A percentile compares a stretch with the other conserved stretches of the same genome.
These are phyloP conservation scores for Diaporthe eres DNA, from an alignment of 2,329 filamentous ascomycete species.

Conservation along the genomic window DNA sequence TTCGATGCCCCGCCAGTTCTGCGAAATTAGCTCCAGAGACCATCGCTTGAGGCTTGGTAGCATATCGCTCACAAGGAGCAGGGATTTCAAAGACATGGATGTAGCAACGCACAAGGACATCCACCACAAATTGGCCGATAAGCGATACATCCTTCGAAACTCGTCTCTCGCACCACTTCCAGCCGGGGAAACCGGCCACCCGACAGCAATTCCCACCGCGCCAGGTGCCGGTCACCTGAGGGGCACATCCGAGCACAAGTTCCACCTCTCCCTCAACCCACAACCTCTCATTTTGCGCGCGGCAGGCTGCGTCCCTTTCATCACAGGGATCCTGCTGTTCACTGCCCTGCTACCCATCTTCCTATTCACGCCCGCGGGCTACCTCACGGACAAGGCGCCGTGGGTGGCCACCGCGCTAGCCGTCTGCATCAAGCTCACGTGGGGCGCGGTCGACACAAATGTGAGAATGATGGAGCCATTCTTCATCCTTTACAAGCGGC, in stretches of 20 bases:
- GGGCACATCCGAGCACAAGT: conserved; percentile 53
- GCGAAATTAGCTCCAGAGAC: no score
- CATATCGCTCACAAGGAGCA: not conserved
- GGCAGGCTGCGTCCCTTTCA: conserved; percentile 71
- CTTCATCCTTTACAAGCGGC: conserved; percentile 76
- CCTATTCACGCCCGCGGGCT: conserved; percentile 69
- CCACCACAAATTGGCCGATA: conserved; percentile 75
- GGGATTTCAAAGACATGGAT: conserved; percentile 80
- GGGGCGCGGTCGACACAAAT: conserved; percentile 77
- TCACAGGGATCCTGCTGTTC: conserved; percentile 70
- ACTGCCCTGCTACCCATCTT: conserved; percentile 71
- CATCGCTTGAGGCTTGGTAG: not conserved
- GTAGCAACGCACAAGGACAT: conserved; percentile 76
- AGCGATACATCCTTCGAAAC: conserved; percentile 79
- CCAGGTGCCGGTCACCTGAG: not conserved
- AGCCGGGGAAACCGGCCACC: conserved; percentile 55
- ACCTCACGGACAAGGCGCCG: conserved; percentile 72
- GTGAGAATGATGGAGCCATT: conserved; percentile 83
- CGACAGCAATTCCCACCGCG: not conserved
- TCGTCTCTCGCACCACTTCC: conserved; percentile 76
- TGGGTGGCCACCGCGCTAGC: conserved; percentile 77
- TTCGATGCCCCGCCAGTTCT: no score
- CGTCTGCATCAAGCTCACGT: conserved; percentile 76
- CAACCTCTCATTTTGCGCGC: conserved; percentile 78
- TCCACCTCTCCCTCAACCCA: conserved; percentile 69